Conservation (phyloP, 78 protist species). For the Dictyostelium brefeldianum region DNA sequence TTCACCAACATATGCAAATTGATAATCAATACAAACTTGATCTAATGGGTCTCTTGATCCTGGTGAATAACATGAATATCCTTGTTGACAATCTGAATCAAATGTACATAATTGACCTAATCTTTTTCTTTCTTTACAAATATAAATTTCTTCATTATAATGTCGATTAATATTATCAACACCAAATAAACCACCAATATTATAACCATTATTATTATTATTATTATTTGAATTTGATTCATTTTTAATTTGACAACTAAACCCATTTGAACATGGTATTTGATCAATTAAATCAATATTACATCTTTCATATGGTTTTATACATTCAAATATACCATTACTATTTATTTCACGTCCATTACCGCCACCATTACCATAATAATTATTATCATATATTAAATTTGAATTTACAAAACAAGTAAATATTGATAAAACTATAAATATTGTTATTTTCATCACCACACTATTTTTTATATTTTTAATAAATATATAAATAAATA, state of each 20-base stretch:
- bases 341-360: too few species aligned
- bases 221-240: neutral
- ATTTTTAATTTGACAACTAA: neutral
- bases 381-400: too few species aligned
- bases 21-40: neutral
- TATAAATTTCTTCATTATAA: neutral
- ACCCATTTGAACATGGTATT: neutral
- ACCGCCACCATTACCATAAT: too few species aligned
- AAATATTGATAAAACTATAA: too few species aligned
- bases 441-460: too few species aligned
- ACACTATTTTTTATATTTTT: too few species aligned
- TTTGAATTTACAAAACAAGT: too few species aligned
- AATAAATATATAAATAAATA: too few species aligned
- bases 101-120: neutral
- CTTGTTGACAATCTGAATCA: slow-evolving; percentile 5
- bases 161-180: neutral
- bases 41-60: neutral
- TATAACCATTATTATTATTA: too few species aligned
- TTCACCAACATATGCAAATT: neutral
- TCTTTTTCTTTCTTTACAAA: neutral
- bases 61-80: neutral
- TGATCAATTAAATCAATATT: neutral
- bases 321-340: neutral
- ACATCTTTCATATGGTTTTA: neutral
- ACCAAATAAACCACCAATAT: too few species aligned